A percentile compares a stretch with the other conserved stretches of the same genome.
These are phyloP conservation scores for Suillus luteus DNA, from an alignment of 768 basidiomycete species.

Conservation along the genomic window DNA sequence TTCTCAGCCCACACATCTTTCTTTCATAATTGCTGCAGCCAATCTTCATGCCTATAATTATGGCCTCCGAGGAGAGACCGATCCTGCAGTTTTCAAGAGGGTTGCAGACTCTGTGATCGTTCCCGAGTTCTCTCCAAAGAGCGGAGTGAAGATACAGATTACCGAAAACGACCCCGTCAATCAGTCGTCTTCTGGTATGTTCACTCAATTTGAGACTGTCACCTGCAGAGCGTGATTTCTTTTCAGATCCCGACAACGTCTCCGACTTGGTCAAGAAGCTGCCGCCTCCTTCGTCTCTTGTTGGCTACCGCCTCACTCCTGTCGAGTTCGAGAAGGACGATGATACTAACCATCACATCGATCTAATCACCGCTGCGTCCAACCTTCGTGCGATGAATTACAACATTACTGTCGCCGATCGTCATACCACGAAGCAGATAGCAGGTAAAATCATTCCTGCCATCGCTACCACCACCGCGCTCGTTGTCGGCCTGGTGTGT, in stretches of 20 bases:
- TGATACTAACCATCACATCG: conserved; percentile 96
- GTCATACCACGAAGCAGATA: conserved; percentile 94
- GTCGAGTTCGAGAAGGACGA: conserved; percentile 99
- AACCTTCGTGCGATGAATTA: conserved; percentile 97
- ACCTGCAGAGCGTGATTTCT: conserved; percentile 11
- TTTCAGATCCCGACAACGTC: conserved; percentile 50
- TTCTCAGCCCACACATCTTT: conserved; percentile 75
- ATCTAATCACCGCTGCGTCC: conserved; percentile 97
- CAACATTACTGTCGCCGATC: conserved; percentile 81
- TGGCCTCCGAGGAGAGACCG: conserved; percentile 87
- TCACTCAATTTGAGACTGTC: background rate
- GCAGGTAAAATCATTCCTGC: conserved; percentile 99
- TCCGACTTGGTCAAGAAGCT: conserved; percentile 64
- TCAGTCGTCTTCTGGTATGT: conserved; percentile 40
- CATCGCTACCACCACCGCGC: conserved; percentile 96
- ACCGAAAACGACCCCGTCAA: conserved; percentile 89
- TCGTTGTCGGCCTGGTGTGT: conserved; percentile 95
- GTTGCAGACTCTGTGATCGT: conserved; percentile 81
- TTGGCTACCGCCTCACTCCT: conserved; percentile 92
- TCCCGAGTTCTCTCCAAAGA: conserved; percentile 91
- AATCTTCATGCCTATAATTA: conserved; percentile 99
- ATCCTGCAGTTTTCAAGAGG: conserved; percentile 79
- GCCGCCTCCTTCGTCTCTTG: conserved; percentile 87
- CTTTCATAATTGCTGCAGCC: conserved; percentile 89
- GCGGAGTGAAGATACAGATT: conserved; percentile 90